Percentiles rank a stretch among this genome's conserved stretches.
Conservation (phyloP, 805 yeast species). For the Jamesozyma gamospora region DNA sequence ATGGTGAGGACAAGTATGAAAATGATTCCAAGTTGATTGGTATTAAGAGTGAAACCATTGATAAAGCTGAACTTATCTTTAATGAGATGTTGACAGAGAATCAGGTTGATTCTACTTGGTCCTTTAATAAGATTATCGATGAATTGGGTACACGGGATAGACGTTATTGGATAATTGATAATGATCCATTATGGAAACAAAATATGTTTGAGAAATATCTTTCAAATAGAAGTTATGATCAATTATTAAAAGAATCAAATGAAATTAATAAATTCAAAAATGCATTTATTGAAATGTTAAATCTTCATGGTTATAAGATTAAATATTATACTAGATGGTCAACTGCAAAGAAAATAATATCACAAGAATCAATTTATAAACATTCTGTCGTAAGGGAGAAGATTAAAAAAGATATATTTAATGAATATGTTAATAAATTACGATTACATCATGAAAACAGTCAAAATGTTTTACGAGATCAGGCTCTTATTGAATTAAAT, state of each 20-base stretch:
- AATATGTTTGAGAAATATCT: conserved; percentile 56
- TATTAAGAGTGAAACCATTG: conserved; percentile 16
- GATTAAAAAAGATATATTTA: conserved; percentile 46
- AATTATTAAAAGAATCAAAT: conserved; percentile 42
- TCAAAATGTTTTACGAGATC: conserved; percentile 28
- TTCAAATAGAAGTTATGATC: conserved; percentile 39
- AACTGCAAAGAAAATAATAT: conserved; percentile 37
- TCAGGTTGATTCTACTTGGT: conserved; percentile 63
- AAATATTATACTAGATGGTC: conserved; percentile 56
- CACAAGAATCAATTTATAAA: conserved; percentile 56
- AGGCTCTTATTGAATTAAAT: conserved; percentile 45
- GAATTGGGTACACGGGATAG: conserved; percentile 46
- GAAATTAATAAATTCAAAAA: conserved; percentile 46
- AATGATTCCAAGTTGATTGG: conserved; percentile 24
- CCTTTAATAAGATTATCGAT: conserved; percentile 54
- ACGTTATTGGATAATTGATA: conserved; percentile 53
- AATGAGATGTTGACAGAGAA: conserved; percentile 42
- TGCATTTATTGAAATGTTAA: conserved; percentile 42
- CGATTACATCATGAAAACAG: conserved; percentile 21
- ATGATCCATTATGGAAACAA: conserved; percentile 51
- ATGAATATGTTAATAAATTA: conserved; percentile 38
- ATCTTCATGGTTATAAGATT: conserved; percentile 30
- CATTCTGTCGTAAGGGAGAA: conserved; percentile 50
- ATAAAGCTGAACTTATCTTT: conserved; percentile 39
- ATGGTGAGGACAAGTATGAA: conserved; percentile 27